Conservation (phyloP, 225 moss, liverwort and hornwort genomes). For the Ulota crispa region DNA sequence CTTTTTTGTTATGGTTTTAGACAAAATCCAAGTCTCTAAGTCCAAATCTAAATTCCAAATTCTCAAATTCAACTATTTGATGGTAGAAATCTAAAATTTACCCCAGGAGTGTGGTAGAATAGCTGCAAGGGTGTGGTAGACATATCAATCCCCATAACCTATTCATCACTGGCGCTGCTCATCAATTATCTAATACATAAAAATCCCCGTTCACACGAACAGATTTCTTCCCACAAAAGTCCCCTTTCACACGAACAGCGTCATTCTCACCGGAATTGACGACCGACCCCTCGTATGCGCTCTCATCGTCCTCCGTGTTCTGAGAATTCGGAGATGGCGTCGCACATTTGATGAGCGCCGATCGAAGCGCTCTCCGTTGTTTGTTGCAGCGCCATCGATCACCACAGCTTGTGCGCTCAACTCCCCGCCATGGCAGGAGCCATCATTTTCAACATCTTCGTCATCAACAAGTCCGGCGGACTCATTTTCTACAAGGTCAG, state of each 20-base stretch:
- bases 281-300: neutral
- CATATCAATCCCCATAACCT: too few species aligned
- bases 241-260: neutral
- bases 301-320: neutral
- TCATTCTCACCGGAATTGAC: too few species aligned
- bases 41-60: too few species aligned
- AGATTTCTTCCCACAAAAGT: too few species aligned
- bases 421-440: constrained; percentile 44
- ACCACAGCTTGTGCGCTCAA: neutral
- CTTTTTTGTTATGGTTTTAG: too few species aligned
- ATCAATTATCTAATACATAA: too few species aligned
- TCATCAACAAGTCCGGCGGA: constrained; percentile 95
- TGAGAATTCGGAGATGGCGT: neutral
- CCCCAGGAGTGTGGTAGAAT: too few species aligned
- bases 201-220: neutral
- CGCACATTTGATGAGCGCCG: neutral
- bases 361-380: neutral
- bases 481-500: constrained; percentile 86
- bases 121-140: too few species aligned
- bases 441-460: constrained; percentile 82
- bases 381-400: neutral
- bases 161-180: too few species aligned
- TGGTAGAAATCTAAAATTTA: too few species aligned
- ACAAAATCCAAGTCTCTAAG: too few species aligned
- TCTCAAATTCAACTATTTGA: too few species aligned